These are phyloP conservation scores for Monosporascus ibericus DNA, from an alignment of 2,329 filamentous ascomycete genomes.

Conservation along the genomic window DNA sequence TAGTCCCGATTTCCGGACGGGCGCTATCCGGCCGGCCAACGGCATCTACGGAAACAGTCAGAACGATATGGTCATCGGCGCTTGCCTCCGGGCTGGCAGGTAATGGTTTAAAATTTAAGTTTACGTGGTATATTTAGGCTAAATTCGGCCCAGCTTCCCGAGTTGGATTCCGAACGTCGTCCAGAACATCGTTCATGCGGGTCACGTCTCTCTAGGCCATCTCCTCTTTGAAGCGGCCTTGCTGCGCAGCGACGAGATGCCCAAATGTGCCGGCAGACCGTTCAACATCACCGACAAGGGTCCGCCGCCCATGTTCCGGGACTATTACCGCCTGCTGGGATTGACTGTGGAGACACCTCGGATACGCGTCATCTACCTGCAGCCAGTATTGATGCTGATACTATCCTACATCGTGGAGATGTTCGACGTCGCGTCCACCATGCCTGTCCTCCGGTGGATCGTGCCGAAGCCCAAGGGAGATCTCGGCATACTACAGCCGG, in stretches of 20 bases:
- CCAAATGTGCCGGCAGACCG: slow-evolving; percentile 35
- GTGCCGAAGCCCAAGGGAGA: slow-evolving; percentile 31
- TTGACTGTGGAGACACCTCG: slow-evolving; percentile 22
- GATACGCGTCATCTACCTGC: slow-evolving; percentile 25
- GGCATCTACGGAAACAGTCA: slow-evolving; percentile 44
- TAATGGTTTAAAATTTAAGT: background rate
- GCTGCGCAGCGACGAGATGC: slow-evolving; percentile 28
- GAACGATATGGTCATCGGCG: slow-evolving; percentile 34
- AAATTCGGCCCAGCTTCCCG: slow-evolving; percentile 23
- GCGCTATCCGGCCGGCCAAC: slow-evolving; percentile 47
- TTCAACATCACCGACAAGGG: slow-evolving; percentile 47
- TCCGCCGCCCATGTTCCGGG: slow-evolving; percentile 33
- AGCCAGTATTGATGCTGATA: slow-evolving; percentile 31
- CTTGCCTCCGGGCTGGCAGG: slow-evolving; percentile 13
- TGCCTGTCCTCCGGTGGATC: slow-evolving; percentile 18
- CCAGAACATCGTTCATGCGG: slow-evolving; percentile 43
- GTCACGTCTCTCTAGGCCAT: slow-evolving; percentile 49
- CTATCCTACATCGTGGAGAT: slow-evolving; percentile 32
- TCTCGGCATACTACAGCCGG: slow-evolving; percentile 34
- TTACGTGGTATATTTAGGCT: slow-evolving; percentile 19
- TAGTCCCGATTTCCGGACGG: slow-evolving; percentile 39
- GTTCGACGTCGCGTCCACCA: slow-evolving; percentile 24
- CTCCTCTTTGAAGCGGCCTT: slow-evolving; percentile 47
- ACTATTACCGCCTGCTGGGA: slow-evolving; percentile 31
- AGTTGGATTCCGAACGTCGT: slow-evolving; percentile 39